Base-by-base conservation (phyloP, 169 alveolate genomes). In the Plasmodium billcollinsi region DNA sequence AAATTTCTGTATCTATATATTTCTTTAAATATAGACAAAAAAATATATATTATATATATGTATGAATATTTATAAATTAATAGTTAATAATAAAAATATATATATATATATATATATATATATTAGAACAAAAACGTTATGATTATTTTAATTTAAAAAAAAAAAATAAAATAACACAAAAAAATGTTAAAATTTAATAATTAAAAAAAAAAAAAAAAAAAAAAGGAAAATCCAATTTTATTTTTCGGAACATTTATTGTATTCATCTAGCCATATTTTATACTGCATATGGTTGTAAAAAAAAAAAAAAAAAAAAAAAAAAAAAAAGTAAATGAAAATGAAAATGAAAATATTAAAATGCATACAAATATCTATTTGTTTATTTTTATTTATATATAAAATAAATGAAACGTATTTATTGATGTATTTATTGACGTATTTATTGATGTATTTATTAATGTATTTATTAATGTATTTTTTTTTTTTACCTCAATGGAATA, bases 221-320 rank as follows among this genome's bases (percentile, higher is more conserved):
- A 24, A n/a, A 15, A 70, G 49, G 15, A 70, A 70, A 70, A 70
- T 39, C 88, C 62, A 24, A 6, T 20, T 15, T 39, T 43, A 58
- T 65, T 61, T 78, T 47, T 66, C 75, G 21, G 45, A 45, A 78
- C 65, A 59, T 26, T 78, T 78, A 56, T 78, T 78, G 62, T 66
- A 78, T 33, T 69, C 52, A 6, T 66, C 71, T 56, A 78, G 49
- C 89, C 89, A 78, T 65, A 78, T 47, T 52, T 78, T 63, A 20
- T 78, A 66, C 89, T 78, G 52, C 54, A 58, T 20, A 74, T 43
- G 18, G 52, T 61, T 73, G 86, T 24, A 73, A 73, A 73, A 26
- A 15, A 33, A 52, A 61, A 18, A 43, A 52, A 29, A 59, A 61
- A 15, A 49, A 11, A 45, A 52, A 72, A 72, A n/a, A 50, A 52